Base-by-base conservation (phyloP, 2,329 filamentous ascomycete genomes). In the Cylindrodendrum hubeiense region DNA sequence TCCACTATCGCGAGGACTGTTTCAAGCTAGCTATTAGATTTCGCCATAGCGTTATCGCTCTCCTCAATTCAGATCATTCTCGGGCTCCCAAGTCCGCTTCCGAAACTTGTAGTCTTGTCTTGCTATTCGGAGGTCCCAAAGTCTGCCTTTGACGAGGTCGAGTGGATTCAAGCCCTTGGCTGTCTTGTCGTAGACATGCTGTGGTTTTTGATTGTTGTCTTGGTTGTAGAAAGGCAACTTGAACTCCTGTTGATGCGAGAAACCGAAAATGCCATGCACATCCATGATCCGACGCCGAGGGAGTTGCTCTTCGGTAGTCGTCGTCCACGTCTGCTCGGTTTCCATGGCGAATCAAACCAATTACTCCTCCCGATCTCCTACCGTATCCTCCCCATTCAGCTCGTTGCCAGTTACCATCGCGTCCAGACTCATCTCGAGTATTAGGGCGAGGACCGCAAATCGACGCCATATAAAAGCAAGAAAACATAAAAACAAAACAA, bases 21-120 rank as follows among this genome's bases (percentile, higher is more conserved):
- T 76, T 74, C 75, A 76, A 77, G 75, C 75, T 76, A 75, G 75
- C 75, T 76, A 76, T 77, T 76, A 75, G 74, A 76, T 76, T 77
- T 77, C 75, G 74, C 75, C 72, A 76, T 77, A 76, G 75, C 75
- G 70, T 77, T 71, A 73, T 76, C 74, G 75, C 75, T 77, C 75
- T 75, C 71, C 55, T 74, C 73, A 74, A 74, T 73, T 75, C 70
- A 73, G 73, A 69, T 69, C 67, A 65, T 72, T 67, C 65, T 67
- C 63, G 55, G 67, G 67, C 63, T 71, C 54, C 47, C 69, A 69
- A 74, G 56, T 75, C 69, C 72, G 71, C 69, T 74, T 75, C 67
- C 67, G 71, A 71, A 68, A 63, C 71, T 72, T 58, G 63, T 58
- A 53, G 62, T 55, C 62, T 66, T 69, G 66, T 39, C 60, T 46